These are phyloP conservation scores for Gossypium arboreum DNA, from an alignment of 345 rosid species.

Conservation along the genomic window DNA sequence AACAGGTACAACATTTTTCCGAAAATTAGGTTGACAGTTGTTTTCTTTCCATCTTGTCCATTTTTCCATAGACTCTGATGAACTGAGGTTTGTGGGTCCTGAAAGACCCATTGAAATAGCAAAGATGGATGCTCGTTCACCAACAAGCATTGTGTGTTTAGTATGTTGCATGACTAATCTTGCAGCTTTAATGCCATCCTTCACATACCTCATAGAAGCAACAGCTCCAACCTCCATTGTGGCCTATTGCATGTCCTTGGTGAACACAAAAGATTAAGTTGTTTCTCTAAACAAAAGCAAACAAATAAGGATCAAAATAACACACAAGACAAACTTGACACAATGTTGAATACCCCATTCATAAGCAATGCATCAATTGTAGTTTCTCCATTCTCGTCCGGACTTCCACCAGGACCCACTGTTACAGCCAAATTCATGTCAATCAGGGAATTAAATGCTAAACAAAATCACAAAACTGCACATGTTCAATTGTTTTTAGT, in stretches of 20 bases:
- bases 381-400: slow-evolving; percentile 91
- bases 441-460: slow-evolving; percentile 1
- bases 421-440: slow-evolving; percentile 19
- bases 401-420: slow-evolving; percentile 99
- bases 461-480: slow-evolving; percentile 10
- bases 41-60: slow-evolving; percentile 78
- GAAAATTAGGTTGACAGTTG: slow-evolving; percentile 72
- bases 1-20: slow-evolving; percentile 68
- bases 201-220: slow-evolving; percentile 91
- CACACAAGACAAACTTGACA: background rate
- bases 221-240: slow-evolving; percentile 99
- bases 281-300: slow-evolving; percentile 12
- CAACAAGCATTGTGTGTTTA: slow-evolving; percentile 75
- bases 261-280: slow-evolving; percentile 20
- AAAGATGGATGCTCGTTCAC: slow-evolving; percentile 79
- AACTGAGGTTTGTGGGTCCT: slow-evolving; percentile 83
- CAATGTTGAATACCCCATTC: slow-evolving; percentile 65
- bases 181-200: slow-evolving; percentile 93
- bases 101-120: slow-evolving; percentile 93
- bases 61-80: slow-evolving; percentile 64
- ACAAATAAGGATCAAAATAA: slow-evolving; percentile 11
- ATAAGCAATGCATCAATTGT: slow-evolving; percentile 88
- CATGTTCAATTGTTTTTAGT: background rate
- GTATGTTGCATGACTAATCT: slow-evolving; percentile 75
- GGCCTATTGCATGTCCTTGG: slow-evolving; percentile 58